phyloP scores from a whole-genome alignment of 2,329 filamentous ascomycete genomes.

The Parastagonospora nodorum region DNA sequence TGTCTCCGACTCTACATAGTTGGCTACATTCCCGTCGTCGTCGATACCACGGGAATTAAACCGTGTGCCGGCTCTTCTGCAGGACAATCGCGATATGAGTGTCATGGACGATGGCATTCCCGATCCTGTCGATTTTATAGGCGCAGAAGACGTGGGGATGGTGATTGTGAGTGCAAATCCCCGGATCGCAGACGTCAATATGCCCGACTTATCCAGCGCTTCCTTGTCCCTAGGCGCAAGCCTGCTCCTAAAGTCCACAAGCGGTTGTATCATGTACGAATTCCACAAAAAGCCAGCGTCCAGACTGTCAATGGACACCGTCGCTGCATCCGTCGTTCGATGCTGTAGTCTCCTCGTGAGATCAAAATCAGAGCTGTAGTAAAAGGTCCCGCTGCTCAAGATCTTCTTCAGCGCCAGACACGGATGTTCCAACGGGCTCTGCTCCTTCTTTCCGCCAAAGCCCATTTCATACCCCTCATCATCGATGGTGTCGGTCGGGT shows the following conservation, averaged over 20 bases:
- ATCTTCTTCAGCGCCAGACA: slow-evolving; percentile 91
- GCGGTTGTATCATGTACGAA: slow-evolving; percentile 93
- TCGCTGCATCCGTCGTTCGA: slow-evolving; percentile 75
- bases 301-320: slow-evolving; percentile 89
- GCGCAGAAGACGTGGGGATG: slow-evolving; percentile 76
- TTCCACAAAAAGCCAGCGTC: slow-evolving; percentile 97
- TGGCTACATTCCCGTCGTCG: slow-evolving; percentile 95
- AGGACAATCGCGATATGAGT: slow-evolving; percentile 89
- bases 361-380: slow-evolving; percentile 98
- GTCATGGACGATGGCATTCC: slow-evolving; percentile 84
- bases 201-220: slow-evolving; percentile 81
- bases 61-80: slow-evolving; percentile 85
- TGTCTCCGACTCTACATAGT: slow-evolving; percentile 98
- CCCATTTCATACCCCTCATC: slow-evolving; percentile 60
- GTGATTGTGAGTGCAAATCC: slow-evolving; percentile 89
- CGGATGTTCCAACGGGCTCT: slow-evolving; percentile 79
- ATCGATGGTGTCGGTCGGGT: slow-evolving; percentile 58
- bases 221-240: slow-evolving; percentile 75
- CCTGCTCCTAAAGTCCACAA: slow-evolving; percentile 85
- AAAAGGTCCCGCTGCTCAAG: slow-evolving; percentile 90
- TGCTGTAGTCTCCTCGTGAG: slow-evolving; percentile 92
- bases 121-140: slow-evolving; percentile 67
- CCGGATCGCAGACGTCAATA: slow-evolving; percentile 90
- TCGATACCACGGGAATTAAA: slow-evolving; percentile 98
- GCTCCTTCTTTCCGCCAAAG: slow-evolving; percentile 63